Conservation (phyloP, 164 flowering plant genomes). For the Tinospora cordifolia region DNA sequence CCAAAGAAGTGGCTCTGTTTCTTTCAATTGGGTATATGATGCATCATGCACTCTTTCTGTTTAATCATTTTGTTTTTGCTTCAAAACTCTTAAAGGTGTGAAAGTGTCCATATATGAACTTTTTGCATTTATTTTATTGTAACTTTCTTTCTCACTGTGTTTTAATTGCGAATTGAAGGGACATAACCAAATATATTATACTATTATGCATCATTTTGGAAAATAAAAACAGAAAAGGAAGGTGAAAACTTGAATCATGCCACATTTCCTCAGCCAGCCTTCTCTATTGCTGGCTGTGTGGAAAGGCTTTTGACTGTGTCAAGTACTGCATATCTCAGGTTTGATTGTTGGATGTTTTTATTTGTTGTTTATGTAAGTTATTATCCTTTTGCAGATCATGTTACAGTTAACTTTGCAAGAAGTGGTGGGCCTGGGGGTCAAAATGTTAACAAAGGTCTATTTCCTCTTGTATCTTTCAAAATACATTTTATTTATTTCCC, state of each 20-base stretch:
- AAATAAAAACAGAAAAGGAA: not conserved
- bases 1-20: not conserved
- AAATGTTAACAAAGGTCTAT: constrained; percentile 89
- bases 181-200: not conserved
- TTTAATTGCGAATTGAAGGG: not conserved
- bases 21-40: not conserved
- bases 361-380: not conserved
- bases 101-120: not conserved
- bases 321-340: not conserved
- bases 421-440: constrained; percentile 97
- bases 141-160: not conserved
- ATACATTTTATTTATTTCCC: not conserved
- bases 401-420: constrained; percentile 83
- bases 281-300: not conserved
- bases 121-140: not conserved
- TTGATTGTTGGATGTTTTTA: not conserved
- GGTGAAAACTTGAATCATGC: too few relatives aligned
- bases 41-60: not conserved
- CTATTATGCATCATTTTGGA: not conserved
- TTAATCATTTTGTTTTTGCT: not conserved
- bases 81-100: not conserved
- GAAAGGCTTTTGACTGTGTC: not conserved
- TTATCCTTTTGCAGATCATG: constrained; percentile 52
- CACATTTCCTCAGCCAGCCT: not conserved
- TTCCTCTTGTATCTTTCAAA: constrained; percentile 5